Evolutionary conservation across 139 green algal species (phyloP).

Genomic region (Zygnema cylindricum): DNA sequence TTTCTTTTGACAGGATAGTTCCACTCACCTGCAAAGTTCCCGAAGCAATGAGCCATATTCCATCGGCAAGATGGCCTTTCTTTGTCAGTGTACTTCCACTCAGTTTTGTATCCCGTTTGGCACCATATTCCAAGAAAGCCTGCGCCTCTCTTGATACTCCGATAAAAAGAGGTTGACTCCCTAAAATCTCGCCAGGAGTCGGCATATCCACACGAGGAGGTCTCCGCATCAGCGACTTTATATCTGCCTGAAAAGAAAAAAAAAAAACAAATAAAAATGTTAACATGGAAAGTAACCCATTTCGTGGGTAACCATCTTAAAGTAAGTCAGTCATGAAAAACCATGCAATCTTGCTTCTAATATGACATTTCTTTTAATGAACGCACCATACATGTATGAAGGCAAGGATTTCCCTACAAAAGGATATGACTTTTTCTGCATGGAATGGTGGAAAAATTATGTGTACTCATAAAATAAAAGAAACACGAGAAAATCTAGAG

Average conservation of each 20-base stretch:
- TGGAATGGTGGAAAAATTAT: no score
- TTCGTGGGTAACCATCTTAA: no score
- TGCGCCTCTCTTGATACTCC: neutral
- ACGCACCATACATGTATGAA: no score
- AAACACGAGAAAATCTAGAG: no score
- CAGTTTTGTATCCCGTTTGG: neutral
- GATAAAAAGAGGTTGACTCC: conserved; percentile 4
- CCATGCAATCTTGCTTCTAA: no score
- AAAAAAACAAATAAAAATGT: no score
- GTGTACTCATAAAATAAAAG: no score
- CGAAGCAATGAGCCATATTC: conserved; percentile 36
- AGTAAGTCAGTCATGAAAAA: no score
- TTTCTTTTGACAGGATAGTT: neutral
- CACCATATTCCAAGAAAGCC: neutral
- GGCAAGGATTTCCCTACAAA: no score
- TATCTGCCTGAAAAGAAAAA: conserved; percentile 13
- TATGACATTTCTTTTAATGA: no score
- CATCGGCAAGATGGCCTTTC: neutral
- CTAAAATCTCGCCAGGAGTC: conserved; percentile 9
- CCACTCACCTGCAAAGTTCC: conserved; percentile 12
- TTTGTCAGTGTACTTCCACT: neutral
- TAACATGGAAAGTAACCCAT: no score
- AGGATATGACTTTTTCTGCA: no score
- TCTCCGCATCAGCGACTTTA: conserved; percentile 39
- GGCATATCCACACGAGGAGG: conserved; percentile 31